Evolutionary conservation across 257 asterid species (phyloP), one percentile per base, ranked within the genome.

Genomic region (Solanum virginianum): DNA sequence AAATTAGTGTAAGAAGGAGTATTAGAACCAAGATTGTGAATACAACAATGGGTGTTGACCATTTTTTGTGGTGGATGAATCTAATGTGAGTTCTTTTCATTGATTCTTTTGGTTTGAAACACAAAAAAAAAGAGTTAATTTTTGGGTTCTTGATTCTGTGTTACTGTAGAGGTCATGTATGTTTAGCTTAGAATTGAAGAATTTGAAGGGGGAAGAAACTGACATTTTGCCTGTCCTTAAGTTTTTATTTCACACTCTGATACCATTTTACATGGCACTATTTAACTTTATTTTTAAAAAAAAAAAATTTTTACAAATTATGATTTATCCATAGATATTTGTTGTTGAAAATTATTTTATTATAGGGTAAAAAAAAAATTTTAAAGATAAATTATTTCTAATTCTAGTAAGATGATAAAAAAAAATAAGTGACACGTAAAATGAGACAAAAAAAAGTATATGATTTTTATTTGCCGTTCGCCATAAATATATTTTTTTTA

Each of bases 11-110:
- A 36, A 89, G 84, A 68, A 92, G 20, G 10, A 92, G 86, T n/a
- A 91, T 65, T 2, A 88, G 85, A 51, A 83, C 86, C 3, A 90
- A 88, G 72, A 91, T 69, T 15, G 90, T 82, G 22, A 88, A 53
- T 84, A 85, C 69, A 24, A 89, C 29, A 6, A 92, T 43, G 60
- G 97, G 95, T 59, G 89, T 41, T 13, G 95, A 89, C 87, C 93
- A 93, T 92, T 86, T 93, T 83, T 92, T 91, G 29, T 88, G 74
- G 8, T 45, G 65, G n/a, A 83, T 2, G 83, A 85, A 84, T 80
- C 87, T 60, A 54, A 87, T 11, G 18, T 90, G 93, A 86, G 91
- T 84, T 92, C 98, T 91, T 86, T 91, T 96, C 94, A 94, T 89
- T 49, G 43, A 53, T 74, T 36, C 49, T 32, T 24, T n/a, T 2